Conservation (phyloP, 1,284 basidiomycete genomes). For the Ceratobasidium sp. region DNA sequence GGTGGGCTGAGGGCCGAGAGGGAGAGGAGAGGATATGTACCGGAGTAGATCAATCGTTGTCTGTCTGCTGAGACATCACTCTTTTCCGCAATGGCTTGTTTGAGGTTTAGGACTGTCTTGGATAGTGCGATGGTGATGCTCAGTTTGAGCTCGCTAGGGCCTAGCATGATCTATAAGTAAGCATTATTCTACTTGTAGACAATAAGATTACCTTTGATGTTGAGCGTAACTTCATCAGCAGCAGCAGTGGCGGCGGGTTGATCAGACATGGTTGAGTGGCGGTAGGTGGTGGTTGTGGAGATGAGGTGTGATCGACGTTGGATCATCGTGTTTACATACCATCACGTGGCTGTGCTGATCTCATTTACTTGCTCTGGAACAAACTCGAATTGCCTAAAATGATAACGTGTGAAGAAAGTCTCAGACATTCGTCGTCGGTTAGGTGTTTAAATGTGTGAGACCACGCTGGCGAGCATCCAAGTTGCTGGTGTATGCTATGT, state of each 20-base stretch:
- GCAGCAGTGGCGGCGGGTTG: slow-evolving; percentile 4
- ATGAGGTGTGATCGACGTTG: background rate
- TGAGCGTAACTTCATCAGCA: slow-evolving; percentile 72
- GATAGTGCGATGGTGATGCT: slow-evolving; percentile 82
- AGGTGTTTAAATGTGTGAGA: too few species aligned
- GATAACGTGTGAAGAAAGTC: too few species aligned
- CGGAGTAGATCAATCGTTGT: slow-evolving; percentile 89
- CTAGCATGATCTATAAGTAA: too few species aligned
- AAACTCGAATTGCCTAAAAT: slow-evolving; percentile 1
- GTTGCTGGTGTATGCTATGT: too few species aligned
- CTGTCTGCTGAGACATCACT: slow-evolving; percentile 87
- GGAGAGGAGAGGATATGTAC: slow-evolving; percentile 60
- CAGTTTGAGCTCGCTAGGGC: slow-evolving; percentile 90
- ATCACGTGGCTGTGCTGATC: slow-evolving; percentile 24
- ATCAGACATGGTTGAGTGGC: slow-evolving; percentile 8
- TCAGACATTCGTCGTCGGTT: too few species aligned
- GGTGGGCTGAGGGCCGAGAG: slow-evolving; percentile 11
- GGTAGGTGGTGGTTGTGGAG: background rate
- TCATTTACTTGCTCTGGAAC: slow-evolving; percentile 4
- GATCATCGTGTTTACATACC: background rate
- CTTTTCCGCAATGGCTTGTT: slow-evolving; percentile 84
- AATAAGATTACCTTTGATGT: slow-evolving; percentile 72
- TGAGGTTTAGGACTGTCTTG: slow-evolving; percentile 87
- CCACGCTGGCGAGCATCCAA: too few species aligned
- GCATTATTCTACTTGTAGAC: too few species aligned